Percentiles rank a stretch among this genome's conserved stretches.
Evolutionary conservation across 139 green algal species (phyloP).

Genomic region (Picochlorum sp.): DNA sequence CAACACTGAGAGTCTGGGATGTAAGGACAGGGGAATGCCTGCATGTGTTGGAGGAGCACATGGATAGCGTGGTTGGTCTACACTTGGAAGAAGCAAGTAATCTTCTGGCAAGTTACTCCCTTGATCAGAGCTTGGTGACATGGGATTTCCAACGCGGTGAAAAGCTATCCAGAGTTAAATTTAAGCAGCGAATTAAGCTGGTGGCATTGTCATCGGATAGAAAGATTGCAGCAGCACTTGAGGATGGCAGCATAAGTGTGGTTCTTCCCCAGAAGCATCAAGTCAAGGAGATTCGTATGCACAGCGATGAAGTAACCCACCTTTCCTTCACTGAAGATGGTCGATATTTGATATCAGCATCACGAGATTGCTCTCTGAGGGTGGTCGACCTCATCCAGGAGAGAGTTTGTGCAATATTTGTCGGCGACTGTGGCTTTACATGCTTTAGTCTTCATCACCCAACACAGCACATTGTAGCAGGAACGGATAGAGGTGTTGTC

Average conservation of each 20-base stretch:
- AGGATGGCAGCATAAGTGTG: slow-evolving; percentile 25
- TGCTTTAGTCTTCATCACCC: slow-evolving; percentile 28
- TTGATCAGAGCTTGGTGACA: slow-evolving; percentile 31
- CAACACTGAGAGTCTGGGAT: slow-evolving; percentile 61
- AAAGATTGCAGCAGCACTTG: slow-evolving; percentile 23
- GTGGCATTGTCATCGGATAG: neutral
- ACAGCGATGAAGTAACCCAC: slow-evolving; percentile 17
- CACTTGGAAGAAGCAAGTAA: slow-evolving; percentile 12
- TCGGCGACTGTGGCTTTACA: slow-evolving; percentile 42
- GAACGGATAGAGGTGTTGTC: slow-evolving; percentile 46
- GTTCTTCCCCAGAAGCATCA: neutral
- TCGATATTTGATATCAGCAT: slow-evolving; percentile 26
- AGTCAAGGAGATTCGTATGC: no score
- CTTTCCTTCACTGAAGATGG: slow-evolving; percentile 34
- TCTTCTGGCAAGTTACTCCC: slow-evolving; percentile 39
- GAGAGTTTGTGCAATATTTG: slow-evolving; percentile 40
- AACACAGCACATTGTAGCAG: slow-evolving; percentile 39
- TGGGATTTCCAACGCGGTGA: slow-evolving; percentile 28
- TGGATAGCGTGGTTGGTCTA: slow-evolving; percentile 16
- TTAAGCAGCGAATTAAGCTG: slow-evolving; percentile 2
- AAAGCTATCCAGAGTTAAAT: neutral
- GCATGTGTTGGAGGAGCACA: slow-evolving; percentile 27
- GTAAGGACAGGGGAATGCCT: slow-evolving; percentile 20
- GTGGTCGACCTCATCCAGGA: slow-evolving; percentile 30
- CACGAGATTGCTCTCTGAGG: slow-evolving; percentile 38